A percentile compares a stretch with the other conserved stretches of the same genome.
These are phyloP conservation scores for Euphorbia celastroides DNA, from an alignment of 441 rosid species.

Conservation along the genomic window DNA sequence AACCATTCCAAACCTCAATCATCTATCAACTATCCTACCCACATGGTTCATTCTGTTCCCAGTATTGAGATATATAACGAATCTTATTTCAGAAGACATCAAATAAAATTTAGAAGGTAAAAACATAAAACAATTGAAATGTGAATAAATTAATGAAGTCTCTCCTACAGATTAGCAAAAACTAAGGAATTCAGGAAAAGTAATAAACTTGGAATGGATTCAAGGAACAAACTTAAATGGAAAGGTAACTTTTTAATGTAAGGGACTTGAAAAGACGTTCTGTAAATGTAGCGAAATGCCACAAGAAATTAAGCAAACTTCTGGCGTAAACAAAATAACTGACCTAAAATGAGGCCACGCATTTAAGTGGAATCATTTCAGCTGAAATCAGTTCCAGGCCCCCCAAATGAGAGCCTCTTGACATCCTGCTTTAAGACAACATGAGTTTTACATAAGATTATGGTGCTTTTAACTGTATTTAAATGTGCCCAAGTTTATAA, in stretches of 20 bases:
- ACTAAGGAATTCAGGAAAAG: conserved; percentile 27
- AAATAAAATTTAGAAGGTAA: conserved; percentile 8
- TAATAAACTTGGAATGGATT: conserved; percentile 25
- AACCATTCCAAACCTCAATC: not conserved
- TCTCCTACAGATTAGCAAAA: conserved; percentile 9
- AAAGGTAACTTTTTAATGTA: conserved; percentile 36
- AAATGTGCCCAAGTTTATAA: conserved; percentile 55
- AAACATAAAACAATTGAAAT: conserved; percentile 19
- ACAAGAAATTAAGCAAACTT: conserved; percentile 47
- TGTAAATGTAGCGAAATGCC: conserved; percentile 54
- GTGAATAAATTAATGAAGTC: conserved; percentile 23
- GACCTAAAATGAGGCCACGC: conserved; percentile 99
- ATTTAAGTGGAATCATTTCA: conserved; percentile 95
- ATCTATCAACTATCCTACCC: conserved; percentile 8
- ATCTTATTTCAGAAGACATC: not conserved
- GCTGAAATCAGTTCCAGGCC: conserved; percentile 93
- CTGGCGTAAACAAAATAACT: conserved; percentile 76
- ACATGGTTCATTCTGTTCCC: conserved; percentile 7
- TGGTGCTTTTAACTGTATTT: conserved; percentile 47
- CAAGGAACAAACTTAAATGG: conserved; percentile 30
- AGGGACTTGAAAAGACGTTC: conserved; percentile 45
- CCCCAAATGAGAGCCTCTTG: conserved; percentile 96
- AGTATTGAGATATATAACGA: conserved; percentile 1
- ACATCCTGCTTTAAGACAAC: conserved; percentile 97
- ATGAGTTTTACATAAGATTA: conserved; percentile 76